Conservation (phyloP, 129 eudicot species). For the Pseudognaphalium luteoalbum region DNA sequence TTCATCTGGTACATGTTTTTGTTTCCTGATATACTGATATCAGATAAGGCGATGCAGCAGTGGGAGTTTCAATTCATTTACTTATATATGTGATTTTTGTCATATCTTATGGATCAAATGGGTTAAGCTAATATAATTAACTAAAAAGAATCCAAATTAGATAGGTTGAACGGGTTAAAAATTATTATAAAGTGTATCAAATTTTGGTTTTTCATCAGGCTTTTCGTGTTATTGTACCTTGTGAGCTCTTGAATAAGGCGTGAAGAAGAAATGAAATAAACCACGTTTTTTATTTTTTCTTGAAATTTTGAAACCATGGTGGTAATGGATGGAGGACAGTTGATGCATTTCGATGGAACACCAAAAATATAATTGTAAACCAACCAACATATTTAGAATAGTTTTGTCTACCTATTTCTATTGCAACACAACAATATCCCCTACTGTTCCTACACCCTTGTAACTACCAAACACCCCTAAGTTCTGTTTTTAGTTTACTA, state of each 20-base stretch:
- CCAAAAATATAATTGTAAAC: too few relatives aligned
- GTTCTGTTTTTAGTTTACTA: not conserved
- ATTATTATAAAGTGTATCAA: not conserved
- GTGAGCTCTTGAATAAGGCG: too few relatives aligned
- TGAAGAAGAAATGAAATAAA: too few relatives aligned
- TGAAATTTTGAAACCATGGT: not conserved
- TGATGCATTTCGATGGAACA: not conserved
- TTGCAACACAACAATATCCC: not conserved
- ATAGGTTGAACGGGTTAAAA: not conserved
- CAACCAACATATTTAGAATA: too few relatives aligned
- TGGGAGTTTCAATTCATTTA: not conserved
- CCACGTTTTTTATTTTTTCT: too few relatives aligned
- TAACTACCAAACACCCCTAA: not conserved
- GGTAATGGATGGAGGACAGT: not conserved
- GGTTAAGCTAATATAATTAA: not conserved
- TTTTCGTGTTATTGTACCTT: too few relatives aligned
- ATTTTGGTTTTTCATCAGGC: not conserved
- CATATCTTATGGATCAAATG: not conserved
- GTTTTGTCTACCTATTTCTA: too few relatives aligned
- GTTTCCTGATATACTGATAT: not conserved
- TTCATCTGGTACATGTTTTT: constrained; percentile 2
- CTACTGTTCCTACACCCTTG: not conserved
- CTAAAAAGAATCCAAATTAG: not conserved
- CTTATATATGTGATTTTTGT: constrained; percentile 1
- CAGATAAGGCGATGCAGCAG: not conserved